Conservation (phyloP, 176 grass and related monocot species). For the Cymbopogon citratus region DNA sequence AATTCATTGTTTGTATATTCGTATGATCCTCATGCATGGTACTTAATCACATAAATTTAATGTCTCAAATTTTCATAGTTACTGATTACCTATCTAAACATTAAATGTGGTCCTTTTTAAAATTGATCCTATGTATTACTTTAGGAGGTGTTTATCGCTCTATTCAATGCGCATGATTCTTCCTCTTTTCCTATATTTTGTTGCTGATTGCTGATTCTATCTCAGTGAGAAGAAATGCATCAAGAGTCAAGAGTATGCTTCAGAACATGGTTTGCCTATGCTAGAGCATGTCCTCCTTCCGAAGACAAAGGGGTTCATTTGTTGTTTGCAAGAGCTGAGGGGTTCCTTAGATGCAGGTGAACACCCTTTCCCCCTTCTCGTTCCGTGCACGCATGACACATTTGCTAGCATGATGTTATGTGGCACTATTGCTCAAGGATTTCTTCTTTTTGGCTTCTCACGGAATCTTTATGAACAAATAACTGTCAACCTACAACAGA, state of each 20-base stretch:
- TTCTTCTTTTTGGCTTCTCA: neutral
- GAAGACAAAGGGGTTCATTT: conserved; percentile 73
- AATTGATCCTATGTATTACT: neutral
- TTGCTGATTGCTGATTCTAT: conserved; percentile 36
- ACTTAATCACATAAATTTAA: neutral
- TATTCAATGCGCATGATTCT: conserved; percentile 22
- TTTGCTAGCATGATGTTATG: neutral
- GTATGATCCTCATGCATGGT: neutral
- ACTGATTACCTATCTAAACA: neutral
- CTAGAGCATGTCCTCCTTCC: conserved; percentile 79
- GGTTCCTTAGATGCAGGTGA: conserved; percentile 57
- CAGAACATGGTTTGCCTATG: conserved; percentile 67
- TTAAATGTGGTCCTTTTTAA: neutral
- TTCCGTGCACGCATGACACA: neutral
- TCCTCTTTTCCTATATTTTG: conserved; percentile 7
- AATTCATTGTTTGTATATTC: conserved; percentile 15
- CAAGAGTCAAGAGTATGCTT: conserved; percentile 69
- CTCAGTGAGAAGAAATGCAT: conserved; percentile 84
- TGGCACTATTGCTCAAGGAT: neutral
- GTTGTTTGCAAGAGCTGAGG: conserved; percentile 68
- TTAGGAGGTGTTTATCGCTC: neutral
- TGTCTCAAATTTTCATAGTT: conserved; percentile 1
- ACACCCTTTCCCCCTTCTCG: neutral
- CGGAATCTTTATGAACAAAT: conserved; percentile 3
- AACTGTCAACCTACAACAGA: neutral